Conservation (phyloP, 352 stramenopile species). For the Aphanomyces cochlioides region DNA sequence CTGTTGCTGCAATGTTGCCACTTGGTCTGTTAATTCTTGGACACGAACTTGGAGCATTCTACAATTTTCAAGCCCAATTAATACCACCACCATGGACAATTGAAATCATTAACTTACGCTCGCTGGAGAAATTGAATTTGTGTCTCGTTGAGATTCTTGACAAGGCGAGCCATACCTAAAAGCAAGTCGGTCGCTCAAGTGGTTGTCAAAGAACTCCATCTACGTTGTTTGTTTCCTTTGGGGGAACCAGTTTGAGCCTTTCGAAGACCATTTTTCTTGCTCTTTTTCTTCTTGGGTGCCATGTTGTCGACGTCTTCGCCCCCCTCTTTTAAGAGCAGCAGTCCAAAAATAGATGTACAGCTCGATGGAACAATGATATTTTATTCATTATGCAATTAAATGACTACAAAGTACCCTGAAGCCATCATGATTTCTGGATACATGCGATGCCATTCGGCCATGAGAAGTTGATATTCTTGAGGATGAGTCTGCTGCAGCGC, state of each 20-base stretch:
- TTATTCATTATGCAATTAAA: slow-evolving; percentile 3
- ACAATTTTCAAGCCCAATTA: neutral
- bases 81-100: too few relatives aligned
- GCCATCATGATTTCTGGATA: slow-evolving; percentile 88
- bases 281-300: neutral
- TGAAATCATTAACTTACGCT: neutral
- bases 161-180: neutral
- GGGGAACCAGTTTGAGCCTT: neutral
- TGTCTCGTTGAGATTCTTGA: slow-evolving; percentile 6
- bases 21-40: slow-evolving; percentile 5
- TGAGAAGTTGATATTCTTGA: slow-evolving; percentile 74
- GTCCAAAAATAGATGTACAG: too few relatives aligned
- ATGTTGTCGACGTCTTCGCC: neutral
- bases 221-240: neutral
- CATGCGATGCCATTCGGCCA: slow-evolving; percentile 84
- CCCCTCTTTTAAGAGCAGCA: too few relatives aligned
- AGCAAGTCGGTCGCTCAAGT: neutral
- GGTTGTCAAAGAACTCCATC: neutral
- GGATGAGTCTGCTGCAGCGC: slow-evolving; percentile 75
- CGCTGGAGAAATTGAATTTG: slow-evolving; percentile 19
- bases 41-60: slow-evolving; percentile 10
- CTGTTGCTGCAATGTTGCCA: neutral
- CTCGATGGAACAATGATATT: too few relatives aligned
- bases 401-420: slow-evolving; percentile 75
- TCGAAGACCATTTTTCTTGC: neutral